phyloP scores from a whole-genome alignment of 2,329 filamentous ascomycete species.

The Chalara sp. region DNA sequence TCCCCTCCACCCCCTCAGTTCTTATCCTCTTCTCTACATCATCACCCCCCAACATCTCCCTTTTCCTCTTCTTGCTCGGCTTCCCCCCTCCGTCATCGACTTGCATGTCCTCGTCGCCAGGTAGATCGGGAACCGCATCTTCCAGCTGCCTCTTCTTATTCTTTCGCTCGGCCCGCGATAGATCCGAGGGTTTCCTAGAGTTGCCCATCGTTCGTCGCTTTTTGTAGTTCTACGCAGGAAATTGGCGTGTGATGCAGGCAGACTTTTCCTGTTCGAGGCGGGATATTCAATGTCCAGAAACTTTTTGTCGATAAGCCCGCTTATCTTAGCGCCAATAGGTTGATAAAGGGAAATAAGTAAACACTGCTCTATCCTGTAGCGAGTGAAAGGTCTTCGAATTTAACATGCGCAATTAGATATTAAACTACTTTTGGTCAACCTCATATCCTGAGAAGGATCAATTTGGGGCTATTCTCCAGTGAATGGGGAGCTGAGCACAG shows the following conservation, averaged over 20 bases:
- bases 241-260: neutral
- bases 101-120: constrained; percentile 18
- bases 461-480: neutral
- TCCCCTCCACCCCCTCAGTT: constrained; percentile 10
- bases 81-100: constrained; percentile 14
- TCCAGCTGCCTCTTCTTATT: constrained; percentile 27
- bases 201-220: constrained; percentile 14
- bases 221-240: neutral
- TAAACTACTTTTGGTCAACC: neutral
- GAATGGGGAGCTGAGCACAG: neutral
- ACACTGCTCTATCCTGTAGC: neutral
- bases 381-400: neutral
- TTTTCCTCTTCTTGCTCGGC: constrained; percentile 17
- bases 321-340: neutral
- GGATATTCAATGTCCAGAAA: neutral
- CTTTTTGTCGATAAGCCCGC: neutral
- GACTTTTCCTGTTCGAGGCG: neutral
- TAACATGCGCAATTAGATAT: neutral
- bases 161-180: constrained; percentile 27
- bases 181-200: constrained; percentile 16
- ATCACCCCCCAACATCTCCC: constrained; percentile 6
- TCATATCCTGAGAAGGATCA: neutral
- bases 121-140: constrained; percentile 27
- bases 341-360: neutral
- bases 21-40: constrained; percentile 10